These are phyloP conservation scores for Rhizoclosmatium globosum DNA, from an alignment of 192 early-diverging fungal species.

Conservation along the genomic window DNA sequence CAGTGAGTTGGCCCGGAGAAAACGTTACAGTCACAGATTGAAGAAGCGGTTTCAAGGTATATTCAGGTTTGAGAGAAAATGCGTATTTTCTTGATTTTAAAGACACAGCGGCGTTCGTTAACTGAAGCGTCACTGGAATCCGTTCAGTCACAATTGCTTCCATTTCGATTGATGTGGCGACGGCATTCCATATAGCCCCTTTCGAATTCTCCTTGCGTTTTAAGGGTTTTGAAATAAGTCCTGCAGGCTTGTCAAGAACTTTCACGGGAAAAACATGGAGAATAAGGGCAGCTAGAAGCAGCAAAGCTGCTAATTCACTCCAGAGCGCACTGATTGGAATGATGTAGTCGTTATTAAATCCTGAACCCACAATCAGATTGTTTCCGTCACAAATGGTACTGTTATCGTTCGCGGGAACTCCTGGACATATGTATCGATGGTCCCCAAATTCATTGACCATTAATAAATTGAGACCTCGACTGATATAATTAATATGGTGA, in stretches of 20 bases:
- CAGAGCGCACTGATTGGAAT: slow-evolving; percentile 35
- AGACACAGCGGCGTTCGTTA: too few relatives aligned
- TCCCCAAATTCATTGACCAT: slow-evolving; percentile 52
- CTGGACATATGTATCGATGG: slow-evolving; percentile 43
- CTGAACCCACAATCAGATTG: slow-evolving; percentile 32
- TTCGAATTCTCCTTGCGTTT: neutral
- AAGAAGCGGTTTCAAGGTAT: too few relatives aligned
- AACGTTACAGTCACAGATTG: too few relatives aligned
- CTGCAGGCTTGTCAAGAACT: neutral
- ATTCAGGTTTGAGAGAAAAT: too few relatives aligned
- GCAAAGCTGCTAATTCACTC: slow-evolving; percentile 31
- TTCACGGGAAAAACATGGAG: neutral
- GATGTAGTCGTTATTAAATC: slow-evolving; percentile 33
- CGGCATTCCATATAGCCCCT: too few relatives aligned
- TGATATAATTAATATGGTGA: slow-evolving; percentile 35
- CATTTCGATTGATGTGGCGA: too few relatives aligned
- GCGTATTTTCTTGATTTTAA: too few relatives aligned
- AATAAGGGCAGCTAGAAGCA: slow-evolving; percentile 38
- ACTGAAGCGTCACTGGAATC: too few relatives aligned
- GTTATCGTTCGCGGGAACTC: neutral
- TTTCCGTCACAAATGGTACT: slow-evolving; percentile 43
- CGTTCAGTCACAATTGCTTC: too few relatives aligned
- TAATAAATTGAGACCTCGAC: slow-evolving; percentile 38
- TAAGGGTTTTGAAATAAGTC: neutral
- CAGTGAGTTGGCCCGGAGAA: too few relatives aligned